Base-by-base conservation (phyloP, 805 yeast genomes). In the Cyberlindnera mycetangii region DNA sequence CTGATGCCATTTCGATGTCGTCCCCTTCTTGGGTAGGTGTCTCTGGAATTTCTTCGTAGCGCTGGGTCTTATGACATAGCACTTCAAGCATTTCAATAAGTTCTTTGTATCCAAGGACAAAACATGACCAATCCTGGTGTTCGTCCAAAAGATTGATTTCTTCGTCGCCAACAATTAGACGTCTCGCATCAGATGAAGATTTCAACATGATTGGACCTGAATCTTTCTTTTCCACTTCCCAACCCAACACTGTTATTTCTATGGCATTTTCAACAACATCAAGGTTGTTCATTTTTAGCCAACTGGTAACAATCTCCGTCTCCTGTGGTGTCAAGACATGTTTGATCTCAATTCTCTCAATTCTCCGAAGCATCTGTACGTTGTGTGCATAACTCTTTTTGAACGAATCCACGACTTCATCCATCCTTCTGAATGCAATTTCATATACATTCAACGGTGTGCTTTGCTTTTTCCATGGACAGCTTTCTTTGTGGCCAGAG, bases 121-220 rank as follows among this genome's bases (percentile, higher is more conserved):
- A 55, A 39, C 70, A 62, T 30, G 70, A 67, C 75, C 75, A 70
- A 15, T 41, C 34, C 27, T 62, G 65, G 43, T 69, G 74, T 30
- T 69, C 74, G 7, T 50, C 51, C 4, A 62, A 32, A 3, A 68
- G 41, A 42, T 69, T 58, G 15, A 67, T 53, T 2, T 50, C 57
- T 2, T 52, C 54, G 3, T 31, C 44, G 2, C 54, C 52, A 2
- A 66, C 37, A 14, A 66, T 44, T 2, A 69, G 55, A 7, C 74
- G 54, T 47, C 73, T 53, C 2, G 66, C 62, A 45, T 73, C 70
- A 30, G 59, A 61, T 15, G 53, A 41, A 38, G 72, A 69, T 16
- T 48, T 48, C 30, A 69, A 45, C 2, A 70, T 45, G 3, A 52
- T 36, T 0, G 60, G 58, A 25, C 58, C 59, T 12, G 44, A 5